Conservation (phyloP, 441 rosid genomes). For the Populus hybrid region DNA sequence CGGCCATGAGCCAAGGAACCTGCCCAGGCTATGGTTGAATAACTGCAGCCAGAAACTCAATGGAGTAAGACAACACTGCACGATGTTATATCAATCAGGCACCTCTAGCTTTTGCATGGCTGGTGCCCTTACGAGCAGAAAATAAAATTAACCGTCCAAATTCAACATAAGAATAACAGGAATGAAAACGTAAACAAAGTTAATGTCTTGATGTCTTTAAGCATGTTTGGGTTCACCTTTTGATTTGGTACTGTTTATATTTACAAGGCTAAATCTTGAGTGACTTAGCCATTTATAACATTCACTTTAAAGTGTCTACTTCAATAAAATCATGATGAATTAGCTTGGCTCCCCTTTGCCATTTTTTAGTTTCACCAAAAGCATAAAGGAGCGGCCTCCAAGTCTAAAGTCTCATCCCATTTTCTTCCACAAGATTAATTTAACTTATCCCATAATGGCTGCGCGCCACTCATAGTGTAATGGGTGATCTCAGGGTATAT, state of each 20-base stretch:
- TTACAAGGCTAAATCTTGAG: too few relatives aligned
- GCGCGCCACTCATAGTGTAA: not conserved
- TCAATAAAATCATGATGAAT: not conserved
- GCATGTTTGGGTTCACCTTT: not conserved
- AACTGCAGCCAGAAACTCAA: constrained; percentile 38
- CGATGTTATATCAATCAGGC: not conserved
- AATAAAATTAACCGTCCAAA: not conserved
- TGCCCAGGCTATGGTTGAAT: constrained; percentile 92
- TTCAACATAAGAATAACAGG: too few relatives aligned
- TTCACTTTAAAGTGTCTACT: not conserved
- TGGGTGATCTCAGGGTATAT: not conserved
- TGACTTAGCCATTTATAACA: too few relatives aligned
- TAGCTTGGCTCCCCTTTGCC: not conserved
- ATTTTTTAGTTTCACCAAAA: not conserved
- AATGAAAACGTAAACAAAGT: not conserved
- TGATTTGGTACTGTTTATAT: not conserved
- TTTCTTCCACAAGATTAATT: not conserved
- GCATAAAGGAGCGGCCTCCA: not conserved
- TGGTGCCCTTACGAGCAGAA: not conserved
- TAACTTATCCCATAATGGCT: not conserved
- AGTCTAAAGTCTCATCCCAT: not conserved
- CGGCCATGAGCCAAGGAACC: constrained; percentile 68
- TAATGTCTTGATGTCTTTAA: not conserved
- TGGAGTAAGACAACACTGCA: not conserved
- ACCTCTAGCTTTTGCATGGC: not conserved